These are phyloP conservation scores for Ogataea trehalophila DNA, from an alignment of 805 yeast species.

Conservation along the genomic window DNA sequence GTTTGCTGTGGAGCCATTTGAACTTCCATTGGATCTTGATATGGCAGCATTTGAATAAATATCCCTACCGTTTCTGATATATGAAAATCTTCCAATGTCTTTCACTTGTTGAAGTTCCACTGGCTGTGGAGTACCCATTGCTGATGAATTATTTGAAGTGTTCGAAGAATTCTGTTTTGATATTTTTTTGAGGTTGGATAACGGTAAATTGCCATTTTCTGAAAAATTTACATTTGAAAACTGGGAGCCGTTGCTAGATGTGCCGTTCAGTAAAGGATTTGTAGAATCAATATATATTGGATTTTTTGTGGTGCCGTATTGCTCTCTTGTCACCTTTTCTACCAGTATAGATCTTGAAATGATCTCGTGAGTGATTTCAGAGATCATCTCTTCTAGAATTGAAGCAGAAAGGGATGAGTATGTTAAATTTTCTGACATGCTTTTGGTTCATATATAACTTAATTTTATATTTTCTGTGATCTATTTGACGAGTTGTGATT, in stretches of 20 bases:
- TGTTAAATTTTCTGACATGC: slow-evolving; percentile 19
- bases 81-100: slow-evolving; percentile 28
- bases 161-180: slow-evolving; percentile 5
- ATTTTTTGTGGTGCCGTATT: slow-evolving; percentile 26
- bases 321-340: slow-evolving; percentile 28
- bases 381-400: slow-evolving; percentile 29
- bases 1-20: neutral
- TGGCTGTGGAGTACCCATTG: slow-evolving; percentile 21
- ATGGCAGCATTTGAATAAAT: slow-evolving; percentile 20
- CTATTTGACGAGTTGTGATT: too few relatives aligned
- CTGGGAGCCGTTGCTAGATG: neutral
- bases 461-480: neutral
- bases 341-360: slow-evolving; percentile 25
- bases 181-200: slow-evolving; percentile 10
- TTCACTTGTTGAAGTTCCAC: slow-evolving; percentile 11
- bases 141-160: slow-evolving; percentile 14
- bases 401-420: slow-evolving; percentile 28
- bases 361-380: slow-evolving; percentile 31
- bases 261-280: slow-evolving; percentile 2
- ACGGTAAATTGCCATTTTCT: slow-evolving; percentile 2
- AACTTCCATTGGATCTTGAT: neutral
- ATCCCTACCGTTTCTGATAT: slow-evolving; percentile 28
- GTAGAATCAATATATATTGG: slow-evolving; percentile 23
- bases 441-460: neutral
- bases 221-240: neutral